Evolutionary conservation across 768 basidiomycete genomes (phyloP).

Genomic region (Panus rudis): DNA sequence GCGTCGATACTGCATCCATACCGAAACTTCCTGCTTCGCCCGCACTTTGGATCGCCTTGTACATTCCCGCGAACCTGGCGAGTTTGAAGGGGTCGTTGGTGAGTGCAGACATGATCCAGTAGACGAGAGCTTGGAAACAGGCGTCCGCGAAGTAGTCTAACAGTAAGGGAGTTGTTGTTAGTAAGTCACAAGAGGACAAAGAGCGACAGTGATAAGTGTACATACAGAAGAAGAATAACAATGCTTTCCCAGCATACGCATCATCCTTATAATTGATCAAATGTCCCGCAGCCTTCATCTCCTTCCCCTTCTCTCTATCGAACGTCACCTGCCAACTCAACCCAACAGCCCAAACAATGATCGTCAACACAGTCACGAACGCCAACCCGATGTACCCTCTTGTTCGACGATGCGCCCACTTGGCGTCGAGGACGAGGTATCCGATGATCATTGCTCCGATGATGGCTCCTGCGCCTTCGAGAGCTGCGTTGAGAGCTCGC

Average conservation of each 20-base stretch:
- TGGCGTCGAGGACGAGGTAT: slow-evolving; percentile 30
- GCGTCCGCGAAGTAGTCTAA: slow-evolving; percentile 34
- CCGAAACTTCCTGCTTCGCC: slow-evolving; percentile 36
- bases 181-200: not conserved
- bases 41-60: slow-evolving; percentile 33
- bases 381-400: slow-evolving; percentile 33
- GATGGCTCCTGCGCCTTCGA: slow-evolving; percentile 35
- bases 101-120: slow-evolving; percentile 35
- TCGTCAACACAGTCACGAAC: slow-evolving; percentile 23
- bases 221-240: slow-evolving; percentile 34
- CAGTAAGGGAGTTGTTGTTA: too few relatives aligned
- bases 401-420: slow-evolving; percentile 27
- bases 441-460: slow-evolving; percentile 37
- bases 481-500: slow-evolving; percentile 34
- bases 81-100: slow-evolving; percentile 40
- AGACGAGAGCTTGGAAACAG: slow-evolving; percentile 30
- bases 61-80: slow-evolving; percentile 37
- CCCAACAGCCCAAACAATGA: slow-evolving; percentile 32
- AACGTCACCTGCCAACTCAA: slow-evolving; percentile 37
- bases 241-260: slow-evolving; percentile 27
- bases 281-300: not conserved
- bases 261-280: slow-evolving; percentile 28
- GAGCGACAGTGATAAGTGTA: slow-evolving; percentile 2
- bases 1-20: slow-evolving; percentile 39
- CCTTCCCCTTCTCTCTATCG: slow-evolving; percentile 17